Evolutionary conservation across 805 yeast genomes (phyloP), one percentile per base, ranked within the genome.

Genomic region (Lachancea fermentati): DNA sequence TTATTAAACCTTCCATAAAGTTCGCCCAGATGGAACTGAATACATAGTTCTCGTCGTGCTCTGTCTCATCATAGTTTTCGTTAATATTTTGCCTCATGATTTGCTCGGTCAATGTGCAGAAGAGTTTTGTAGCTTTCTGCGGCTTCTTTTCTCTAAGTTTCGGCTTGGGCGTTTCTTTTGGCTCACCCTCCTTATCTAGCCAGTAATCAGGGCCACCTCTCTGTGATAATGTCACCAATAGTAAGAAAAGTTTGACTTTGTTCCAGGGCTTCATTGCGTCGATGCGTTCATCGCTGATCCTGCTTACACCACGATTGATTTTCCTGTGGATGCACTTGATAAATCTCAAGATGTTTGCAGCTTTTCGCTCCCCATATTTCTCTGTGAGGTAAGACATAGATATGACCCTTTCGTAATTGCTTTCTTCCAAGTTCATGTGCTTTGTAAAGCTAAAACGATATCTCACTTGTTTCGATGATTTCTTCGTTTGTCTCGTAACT

Each of bases 21-120:
- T 62, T 62, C 2, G 67, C 66, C 67, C 67, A 62, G 11, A 60
- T 59, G 3, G 65, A 58, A 5, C 65, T 60, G 41, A 58, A 59
- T 1, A 62, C 62, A 37, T 59, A 57, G 35, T 62, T 59, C 41
- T 59, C 63, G 36, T 60, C 64, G 30, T 57, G 55, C 4, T 51
- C 45, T 5, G 51, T 29, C 39, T 60, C 63, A 5, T 48, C 54
- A 37, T 57, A 60, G 41, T 60, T 60, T 36, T 54, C 54, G 40
- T 61, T 58, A 22, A 61, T 57, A 39, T 61, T 61, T 34, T 58
- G 57, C 37, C 56, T 55, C 50, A 61, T 61, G 8, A 61, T 53
- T 12, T 52, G 51, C 40, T 61, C 66, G 8, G 56, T 53, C 30
- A 61, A 42, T 2, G 66, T 58, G 11, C 51, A 50, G 30, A 43